A percentile compares a stretch with the other conserved stretches of the same genome.
phyloP scores from a whole-genome alignment of 345 rosid genomes.

The Arabis hirsuta region DNA sequence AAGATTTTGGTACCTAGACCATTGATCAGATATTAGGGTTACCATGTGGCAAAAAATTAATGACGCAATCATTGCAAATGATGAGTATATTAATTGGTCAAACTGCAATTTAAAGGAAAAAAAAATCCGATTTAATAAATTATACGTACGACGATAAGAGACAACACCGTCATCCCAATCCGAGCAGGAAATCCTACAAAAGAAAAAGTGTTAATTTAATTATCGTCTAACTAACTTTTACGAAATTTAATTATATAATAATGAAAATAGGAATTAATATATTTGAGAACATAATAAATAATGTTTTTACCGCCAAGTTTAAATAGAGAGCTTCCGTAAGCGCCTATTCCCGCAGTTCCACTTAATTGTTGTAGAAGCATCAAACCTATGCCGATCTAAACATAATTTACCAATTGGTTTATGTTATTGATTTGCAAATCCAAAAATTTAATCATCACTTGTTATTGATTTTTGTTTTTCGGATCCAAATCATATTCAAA shows the following conservation, averaged over 20 bases:
- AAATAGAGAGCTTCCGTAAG: constrained; percentile 36
- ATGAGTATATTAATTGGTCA: not conserved
- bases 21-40: not conserved
- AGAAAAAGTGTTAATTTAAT: not conserved
- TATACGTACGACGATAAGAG: constrained; percentile 39
- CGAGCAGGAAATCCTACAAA: constrained; percentile 31
- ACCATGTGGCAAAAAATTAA: not conserved
- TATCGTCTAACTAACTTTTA: not conserved
- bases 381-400: constrained; percentile 42
- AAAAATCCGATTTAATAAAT: not conserved
- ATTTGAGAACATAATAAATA: not conserved
- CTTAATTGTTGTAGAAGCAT: constrained; percentile 39
- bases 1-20: constrained; percentile 42
- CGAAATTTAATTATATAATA: not conserved
- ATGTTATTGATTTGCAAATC: too few relatives aligned
- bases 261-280: not conserved
- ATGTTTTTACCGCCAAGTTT: constrained; percentile 32
- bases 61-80: not conserved
- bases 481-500: not conserved
- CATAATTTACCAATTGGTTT: not conserved
- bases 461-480: not conserved
- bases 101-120: not conserved
- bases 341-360: constrained; percentile 26
- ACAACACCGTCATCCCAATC: constrained; percentile 41
- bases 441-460: not conserved